Conservation (phyloP, 768 basidiomycete species). For the Hygrophoropsis aurantiaca region DNA sequence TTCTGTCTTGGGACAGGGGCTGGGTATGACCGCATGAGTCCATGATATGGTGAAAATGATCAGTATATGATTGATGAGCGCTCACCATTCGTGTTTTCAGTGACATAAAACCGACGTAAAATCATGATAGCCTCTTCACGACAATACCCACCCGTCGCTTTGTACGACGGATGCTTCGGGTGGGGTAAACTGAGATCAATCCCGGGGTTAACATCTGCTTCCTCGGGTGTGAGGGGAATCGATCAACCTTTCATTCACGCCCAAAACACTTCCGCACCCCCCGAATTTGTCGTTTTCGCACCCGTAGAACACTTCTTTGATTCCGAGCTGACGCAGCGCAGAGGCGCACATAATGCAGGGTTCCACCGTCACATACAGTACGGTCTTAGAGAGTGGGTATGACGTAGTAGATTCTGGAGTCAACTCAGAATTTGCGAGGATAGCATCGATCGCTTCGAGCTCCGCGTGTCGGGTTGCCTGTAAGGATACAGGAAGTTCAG, state of each 20-base stretch:
- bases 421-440: conserved; percentile 62
- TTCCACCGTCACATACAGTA: conserved; percentile 96
- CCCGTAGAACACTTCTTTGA: conserved; percentile 88
- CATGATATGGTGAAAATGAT: conserved; percentile 2
- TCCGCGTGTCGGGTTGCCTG: conserved; percentile 98
- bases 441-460: conserved; percentile 91
- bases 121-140: conserved; percentile 87
- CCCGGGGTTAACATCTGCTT: neutral
- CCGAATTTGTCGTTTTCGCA: conserved; percentile 96
- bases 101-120: conserved; percentile 85
- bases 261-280: conserved; percentile 92
- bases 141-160: conserved; percentile 71
- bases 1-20: conserved; percentile 92
- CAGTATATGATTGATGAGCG: conserved; percentile 18
- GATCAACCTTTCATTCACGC: conserved; percentile 74
- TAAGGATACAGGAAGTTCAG: conserved; percentile 5
- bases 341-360: conserved; percentile 99
- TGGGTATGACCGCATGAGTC: conserved; percentile 35
- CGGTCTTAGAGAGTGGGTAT: conserved; percentile 75
- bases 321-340: conserved; percentile 90
- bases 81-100: conserved; percentile 92
- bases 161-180: conserved; percentile 72
- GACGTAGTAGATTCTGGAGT: conserved; percentile 43
- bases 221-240: neutral
- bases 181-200: conserved; percentile 55